Conservation (phyloP, 495 filamentous ascomycete species). For the Penicillium angulare region DNA sequence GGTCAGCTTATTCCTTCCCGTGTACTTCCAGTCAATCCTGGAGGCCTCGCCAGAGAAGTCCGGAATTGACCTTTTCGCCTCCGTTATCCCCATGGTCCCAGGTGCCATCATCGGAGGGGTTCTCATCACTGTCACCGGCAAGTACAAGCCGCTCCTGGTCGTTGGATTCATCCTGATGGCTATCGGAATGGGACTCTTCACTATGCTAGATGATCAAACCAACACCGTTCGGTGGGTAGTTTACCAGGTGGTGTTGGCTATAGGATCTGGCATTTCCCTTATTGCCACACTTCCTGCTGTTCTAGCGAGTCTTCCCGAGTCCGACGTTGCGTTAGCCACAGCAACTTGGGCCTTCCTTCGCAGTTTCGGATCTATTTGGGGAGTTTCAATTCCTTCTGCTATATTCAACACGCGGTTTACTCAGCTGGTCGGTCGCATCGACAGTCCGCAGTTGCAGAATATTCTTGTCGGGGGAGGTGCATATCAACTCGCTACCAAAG, state of each 20-base stretch:
- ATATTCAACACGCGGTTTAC: conserved; percentile 5
- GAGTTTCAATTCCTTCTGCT: conserved; percentile 1
- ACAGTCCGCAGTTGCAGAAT: neutral
- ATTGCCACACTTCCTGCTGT: conserved; percentile 36
- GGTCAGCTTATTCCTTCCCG: conserved; percentile 43
- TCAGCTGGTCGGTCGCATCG: neutral
- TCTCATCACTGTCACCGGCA: conserved; percentile 35
- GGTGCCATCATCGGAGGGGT: neutral
- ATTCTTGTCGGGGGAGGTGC: neutral
- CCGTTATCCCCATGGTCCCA: neutral
- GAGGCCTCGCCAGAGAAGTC: conserved; percentile 20
- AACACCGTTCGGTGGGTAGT: conserved; percentile 13
- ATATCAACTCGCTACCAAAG: neutral
- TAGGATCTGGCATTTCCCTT: conserved; percentile 33
- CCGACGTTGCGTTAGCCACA: neutral
- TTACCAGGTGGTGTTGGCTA: conserved; percentile 26
- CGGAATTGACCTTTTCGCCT: conserved; percentile 3
- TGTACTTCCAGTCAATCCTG: conserved; percentile 48
- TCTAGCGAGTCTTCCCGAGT: conserved; percentile 15
- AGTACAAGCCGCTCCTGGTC: conserved; percentile 46
- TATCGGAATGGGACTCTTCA: conserved; percentile 43
- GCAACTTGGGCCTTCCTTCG: neutral
- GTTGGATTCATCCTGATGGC: conserved; percentile 36
- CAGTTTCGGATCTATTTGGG: conserved; percentile 7
- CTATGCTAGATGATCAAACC: conserved; percentile 27